phyloP scores from a whole-genome alignment of 148 eudicot species.

The Heliamphora exappendiculata region DNA sequence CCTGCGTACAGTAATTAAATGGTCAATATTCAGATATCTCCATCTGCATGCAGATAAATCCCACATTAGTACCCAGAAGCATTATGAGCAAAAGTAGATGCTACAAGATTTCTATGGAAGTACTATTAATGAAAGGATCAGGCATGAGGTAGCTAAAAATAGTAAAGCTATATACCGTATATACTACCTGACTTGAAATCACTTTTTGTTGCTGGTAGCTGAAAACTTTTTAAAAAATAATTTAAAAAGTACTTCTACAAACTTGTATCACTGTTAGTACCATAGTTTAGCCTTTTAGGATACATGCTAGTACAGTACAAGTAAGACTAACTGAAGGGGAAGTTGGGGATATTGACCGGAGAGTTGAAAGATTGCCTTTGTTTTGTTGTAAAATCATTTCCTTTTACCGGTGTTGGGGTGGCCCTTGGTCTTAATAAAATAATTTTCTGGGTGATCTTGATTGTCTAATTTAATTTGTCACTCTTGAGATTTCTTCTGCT shows the following conservation, averaged over 20 bases:
- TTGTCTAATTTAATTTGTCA: background rate
- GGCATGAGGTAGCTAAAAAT: too few relatives aligned
- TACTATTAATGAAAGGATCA: too few relatives aligned
- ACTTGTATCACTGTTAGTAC: background rate
- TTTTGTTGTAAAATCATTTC: background rate
- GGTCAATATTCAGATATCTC: too few relatives aligned
- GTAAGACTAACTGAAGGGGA: background rate
- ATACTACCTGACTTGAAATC: background rate
- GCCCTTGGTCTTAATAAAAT: background rate
- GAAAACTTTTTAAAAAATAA: background rate
- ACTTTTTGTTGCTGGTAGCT: conserved; percentile 1
- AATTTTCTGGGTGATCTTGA: background rate
- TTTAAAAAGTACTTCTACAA: background rate
- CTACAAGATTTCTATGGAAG: too few relatives aligned
- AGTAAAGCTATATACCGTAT: too few relatives aligned
- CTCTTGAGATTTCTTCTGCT: background rate
- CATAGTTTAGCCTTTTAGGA: background rate
- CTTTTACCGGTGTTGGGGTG: background rate
- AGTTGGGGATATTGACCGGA: background rate
- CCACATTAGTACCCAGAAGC: too few relatives aligned
- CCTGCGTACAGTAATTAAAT: too few relatives aligned
- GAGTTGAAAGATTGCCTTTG: background rate
- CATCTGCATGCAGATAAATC: too few relatives aligned
- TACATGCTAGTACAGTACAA: background rate
- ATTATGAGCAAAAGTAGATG: too few relatives aligned